phyloP scores from a whole-genome alignment of 2,329 filamentous ascomycete genomes.

The Leptosphaerulina australis region DNA sequence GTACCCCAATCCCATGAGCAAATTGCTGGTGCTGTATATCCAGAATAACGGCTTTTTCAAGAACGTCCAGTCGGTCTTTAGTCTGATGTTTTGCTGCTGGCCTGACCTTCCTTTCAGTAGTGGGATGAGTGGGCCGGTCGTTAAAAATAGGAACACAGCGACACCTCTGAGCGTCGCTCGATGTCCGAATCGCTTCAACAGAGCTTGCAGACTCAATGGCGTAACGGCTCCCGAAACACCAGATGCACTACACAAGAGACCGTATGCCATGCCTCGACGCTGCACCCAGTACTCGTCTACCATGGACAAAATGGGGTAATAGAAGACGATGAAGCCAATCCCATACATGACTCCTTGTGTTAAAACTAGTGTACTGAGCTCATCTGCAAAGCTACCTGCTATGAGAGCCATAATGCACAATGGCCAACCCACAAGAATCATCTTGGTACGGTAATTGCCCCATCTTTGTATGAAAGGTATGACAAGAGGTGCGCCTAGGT shows the following conservation, averaged over 20 bases:
- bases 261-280: slow-evolving; percentile 57
- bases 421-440: slow-evolving; percentile 40
- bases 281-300: slow-evolving; percentile 60
- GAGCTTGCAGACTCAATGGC: slow-evolving; percentile 49
- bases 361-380: slow-evolving; percentile 36
- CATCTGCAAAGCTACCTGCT: slow-evolving; percentile 42
- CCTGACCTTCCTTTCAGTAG: slow-evolving; percentile 49
- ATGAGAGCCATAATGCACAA: slow-evolving; percentile 40
- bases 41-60: slow-evolving; percentile 30
- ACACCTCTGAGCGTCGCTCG: slow-evolving; percentile 50
- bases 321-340: slow-evolving; percentile 57
- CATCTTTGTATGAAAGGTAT: slow-evolving; percentile 41
- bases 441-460: slow-evolving; percentile 36
- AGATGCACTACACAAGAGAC: slow-evolving; percentile 52
- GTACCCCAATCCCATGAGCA: slow-evolving; percentile 47
- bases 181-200: slow-evolving; percentile 48
- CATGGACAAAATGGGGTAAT: slow-evolving; percentile 53
- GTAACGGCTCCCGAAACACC: slow-evolving; percentile 53
- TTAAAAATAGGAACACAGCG: slow-evolving; percentile 40
- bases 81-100: slow-evolving; percentile 26
- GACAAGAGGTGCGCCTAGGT: slow-evolving; percentile 50
- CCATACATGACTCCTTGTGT: slow-evolving; percentile 49
- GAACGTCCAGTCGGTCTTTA: slow-evolving; percentile 43
- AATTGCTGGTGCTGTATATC: slow-evolving; percentile 47
- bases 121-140: slow-evolving; percentile 41